Conservation (phyloP, 2,329 filamentous ascomycete genomes). For the Trichophyton mentagrophytes region DNA sequence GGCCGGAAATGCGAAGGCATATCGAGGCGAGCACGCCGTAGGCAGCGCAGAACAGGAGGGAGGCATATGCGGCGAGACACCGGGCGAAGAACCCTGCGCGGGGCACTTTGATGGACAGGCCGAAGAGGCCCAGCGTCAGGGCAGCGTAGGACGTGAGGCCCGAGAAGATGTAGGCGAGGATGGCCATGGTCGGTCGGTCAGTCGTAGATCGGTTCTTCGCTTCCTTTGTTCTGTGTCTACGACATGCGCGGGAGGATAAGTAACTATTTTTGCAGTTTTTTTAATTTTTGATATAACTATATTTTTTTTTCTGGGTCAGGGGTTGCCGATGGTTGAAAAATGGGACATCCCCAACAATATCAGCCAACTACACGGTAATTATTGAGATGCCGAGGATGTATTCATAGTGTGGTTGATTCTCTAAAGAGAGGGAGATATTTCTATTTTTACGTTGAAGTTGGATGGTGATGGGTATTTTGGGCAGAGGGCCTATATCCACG, state of each 20-base stretch:
- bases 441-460: background rate
- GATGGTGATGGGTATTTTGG: background rate
- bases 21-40: conserved; percentile 69
- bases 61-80: conserved; percentile 35
- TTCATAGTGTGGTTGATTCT: background rate
- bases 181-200: conserved; percentile 41
- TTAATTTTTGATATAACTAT: background rate
- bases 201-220: background rate
- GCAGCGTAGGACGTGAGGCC: conserved; percentile 53
- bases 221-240: background rate
- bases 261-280: background rate
- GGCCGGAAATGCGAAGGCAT: conserved; percentile 55
- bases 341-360: background rate
- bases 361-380: background rate
- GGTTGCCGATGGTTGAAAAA: background rate
- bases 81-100: conserved; percentile 35
- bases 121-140: conserved; percentile 40
- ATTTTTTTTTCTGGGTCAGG: background rate
- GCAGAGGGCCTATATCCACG: too few relatives aligned
- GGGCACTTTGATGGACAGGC: conserved; percentile 30
- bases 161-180: conserved; percentile 46
- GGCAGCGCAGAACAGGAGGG: conserved; percentile 39
- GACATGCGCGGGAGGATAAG: background rate
- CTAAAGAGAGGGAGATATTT: background rate
- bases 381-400: background rate